These are phyloP conservation scores for Metschnikowia drakensbergensis DNA, from an alignment of 805 yeast species.

Conservation along the genomic window DNA sequence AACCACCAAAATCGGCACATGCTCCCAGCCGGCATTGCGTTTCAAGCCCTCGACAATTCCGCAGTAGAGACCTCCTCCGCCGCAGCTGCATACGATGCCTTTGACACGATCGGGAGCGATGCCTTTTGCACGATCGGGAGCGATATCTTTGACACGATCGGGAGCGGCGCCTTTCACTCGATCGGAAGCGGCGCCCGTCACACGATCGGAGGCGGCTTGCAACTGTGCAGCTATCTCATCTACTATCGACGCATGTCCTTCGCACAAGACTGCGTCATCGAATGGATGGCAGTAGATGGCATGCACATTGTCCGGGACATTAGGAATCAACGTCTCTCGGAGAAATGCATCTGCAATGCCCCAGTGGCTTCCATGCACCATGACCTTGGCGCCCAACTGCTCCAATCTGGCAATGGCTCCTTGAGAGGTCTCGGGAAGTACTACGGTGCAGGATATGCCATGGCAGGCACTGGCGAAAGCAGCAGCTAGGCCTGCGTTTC, in stretches of 20 bases:
- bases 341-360: conserved; percentile 49
- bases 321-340: conserved; percentile 20
- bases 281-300: conserved; percentile 54
- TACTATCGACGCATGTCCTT: conserved; percentile 43
- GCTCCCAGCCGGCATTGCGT: conserved; percentile 20
- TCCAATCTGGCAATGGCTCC: conserved; percentile 46
- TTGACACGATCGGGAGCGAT: conserved; percentile 25
- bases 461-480: conserved; percentile 41
- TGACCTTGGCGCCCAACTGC: conserved; percentile 48
- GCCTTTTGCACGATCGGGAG: background rate
- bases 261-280: conserved; percentile 48
- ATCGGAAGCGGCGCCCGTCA: conserved; percentile 9
- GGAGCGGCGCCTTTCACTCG: conserved; percentile 39
- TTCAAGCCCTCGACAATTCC: conserved; percentile 47
- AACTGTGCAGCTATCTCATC: conserved; percentile 38
- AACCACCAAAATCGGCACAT: conserved; percentile 32
- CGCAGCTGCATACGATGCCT: conserved; percentile 51
- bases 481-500: conserved; percentile 57
- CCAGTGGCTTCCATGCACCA: conserved; percentile 45
- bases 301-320: conserved; percentile 18
- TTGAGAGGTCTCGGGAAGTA: conserved; percentile 49
- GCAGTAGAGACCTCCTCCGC: conserved; percentile 56
- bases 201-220: background rate
- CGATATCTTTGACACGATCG: no score
- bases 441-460: conserved; percentile 51